phyloP scores from a whole-genome alignment of 2,329 filamentous ascomycete genomes.

The Conoideocrella luteorostrata region DNA sequence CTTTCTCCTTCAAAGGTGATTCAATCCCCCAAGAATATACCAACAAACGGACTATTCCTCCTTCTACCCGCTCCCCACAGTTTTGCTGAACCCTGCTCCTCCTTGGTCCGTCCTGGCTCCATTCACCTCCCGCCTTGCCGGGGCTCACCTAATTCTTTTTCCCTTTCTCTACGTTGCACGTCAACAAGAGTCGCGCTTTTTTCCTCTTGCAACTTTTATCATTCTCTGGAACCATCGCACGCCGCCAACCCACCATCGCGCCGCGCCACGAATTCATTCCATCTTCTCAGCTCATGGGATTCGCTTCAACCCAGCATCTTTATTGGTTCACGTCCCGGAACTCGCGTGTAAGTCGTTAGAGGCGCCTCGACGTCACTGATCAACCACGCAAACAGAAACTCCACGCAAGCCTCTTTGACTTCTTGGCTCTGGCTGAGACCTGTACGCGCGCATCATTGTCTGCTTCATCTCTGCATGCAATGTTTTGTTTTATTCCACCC shows the following conservation, averaged over 20 bases:
- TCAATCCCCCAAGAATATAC: background rate
- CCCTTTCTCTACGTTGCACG: conserved; percentile 19
- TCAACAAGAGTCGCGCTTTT: conserved; percentile 15
- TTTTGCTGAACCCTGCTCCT: conserved; percentile 12
- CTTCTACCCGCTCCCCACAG: conserved; percentile 12
- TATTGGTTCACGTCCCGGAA: conserved; percentile 11
- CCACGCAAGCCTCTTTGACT: conserved; percentile 3
- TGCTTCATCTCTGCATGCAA: background rate
- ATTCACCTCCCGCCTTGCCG: conserved; percentile 13
- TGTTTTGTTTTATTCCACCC: background rate
- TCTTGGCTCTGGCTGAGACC: background rate
- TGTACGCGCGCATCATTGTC: background rate
- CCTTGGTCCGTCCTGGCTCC: conserved; percentile 11
- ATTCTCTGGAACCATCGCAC: conserved; percentile 5
- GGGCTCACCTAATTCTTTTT: conserved; percentile 18
- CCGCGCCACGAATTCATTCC: conserved; percentile 10
- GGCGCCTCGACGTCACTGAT: conserved; percentile 7
- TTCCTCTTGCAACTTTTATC: conserved; percentile 9
- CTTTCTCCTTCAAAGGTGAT: conserved; percentile 3
- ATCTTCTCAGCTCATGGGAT: conserved; percentile 3
- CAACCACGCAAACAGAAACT: conserved; percentile 3
- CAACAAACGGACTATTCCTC: conserved; percentile 5
- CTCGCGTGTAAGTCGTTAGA: conserved; percentile 27
- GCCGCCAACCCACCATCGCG: conserved; percentile 10
- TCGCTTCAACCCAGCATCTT: background rate